These are phyloP conservation scores for Crithidia mellificae DNA, from an alignment of 208 protist species.

Conservation along the genomic window DNA sequence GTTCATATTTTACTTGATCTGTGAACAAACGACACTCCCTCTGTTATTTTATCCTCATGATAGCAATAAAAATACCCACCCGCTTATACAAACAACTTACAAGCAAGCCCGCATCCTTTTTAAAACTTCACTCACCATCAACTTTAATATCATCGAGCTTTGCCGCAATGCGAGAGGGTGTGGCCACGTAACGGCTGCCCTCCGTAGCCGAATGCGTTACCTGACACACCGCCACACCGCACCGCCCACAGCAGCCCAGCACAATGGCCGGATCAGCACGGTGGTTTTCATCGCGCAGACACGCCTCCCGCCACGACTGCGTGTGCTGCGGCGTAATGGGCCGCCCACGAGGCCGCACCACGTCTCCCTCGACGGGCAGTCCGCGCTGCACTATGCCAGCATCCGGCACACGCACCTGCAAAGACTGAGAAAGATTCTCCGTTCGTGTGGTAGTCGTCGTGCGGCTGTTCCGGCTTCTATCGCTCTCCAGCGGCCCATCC, in stretches of 20 bases:
- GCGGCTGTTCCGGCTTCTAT: neutral
- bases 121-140: too few relatives aligned
- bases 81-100: too few relatives aligned
- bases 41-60: too few relatives aligned
- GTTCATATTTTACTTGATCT: neutral
- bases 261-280: constrained; percentile 46
- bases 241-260: constrained; percentile 51
- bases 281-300: constrained; percentile 67
- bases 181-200: constrained; percentile 28
- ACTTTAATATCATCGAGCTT: too few relatives aligned
- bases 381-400: constrained; percentile 32
- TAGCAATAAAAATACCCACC: too few relatives aligned
- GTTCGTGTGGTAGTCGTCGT: neutral
- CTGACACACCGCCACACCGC: constrained; percentile 55
- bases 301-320: constrained; percentile 59
- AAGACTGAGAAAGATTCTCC: too few relatives aligned
- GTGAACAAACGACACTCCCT: too few relatives aligned
- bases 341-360: constrained; percentile 31
- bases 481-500: neutral
- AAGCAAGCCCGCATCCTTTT: too few relatives aligned
- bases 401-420: constrained; percentile 19
- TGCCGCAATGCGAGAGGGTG: constrained; percentile 9
- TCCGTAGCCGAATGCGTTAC: constrained; percentile 29
- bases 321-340: constrained; percentile 18
- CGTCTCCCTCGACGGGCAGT: constrained; percentile 57